Base-by-base conservation (phyloP, 164 flowering plant genomes). In the Tinospora cordifolia region DNA sequence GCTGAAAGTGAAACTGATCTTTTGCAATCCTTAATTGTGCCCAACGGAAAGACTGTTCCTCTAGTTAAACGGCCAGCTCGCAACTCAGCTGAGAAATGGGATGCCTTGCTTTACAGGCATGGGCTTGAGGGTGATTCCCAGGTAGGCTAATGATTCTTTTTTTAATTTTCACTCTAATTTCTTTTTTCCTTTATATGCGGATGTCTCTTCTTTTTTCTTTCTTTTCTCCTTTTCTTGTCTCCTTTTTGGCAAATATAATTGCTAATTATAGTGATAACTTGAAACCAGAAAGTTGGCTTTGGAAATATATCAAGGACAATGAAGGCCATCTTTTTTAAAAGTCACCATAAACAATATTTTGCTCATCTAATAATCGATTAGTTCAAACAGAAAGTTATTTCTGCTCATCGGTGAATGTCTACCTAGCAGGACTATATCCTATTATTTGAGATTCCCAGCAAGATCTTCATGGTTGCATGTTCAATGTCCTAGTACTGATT, bases 1-100 rank as follows among this genome's bases (percentile, higher is more conserved):
- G 99, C 97, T 67, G 92, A 87, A 65, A 92, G 98, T 82, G 99
- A 95, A 86, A 92, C 96, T 69, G 75, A 87, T 74, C 84, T 95
- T 69, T 80, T 92, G 72, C 98, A 91, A 75, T 87, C 97, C 17
- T 73, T 95, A 44, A 65, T 86, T 67, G 73, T 84, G 69, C 66
- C 79, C 54, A 84, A 88, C 71, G 96, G 99, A 51, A 91, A 88
- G 77, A 46, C 75, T 66, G 84, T 95, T n/a, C 97, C 96, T 15
- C 89, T 95, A 41, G 85, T 95, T 75, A 87, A 80, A 70, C 85
- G 98, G 22, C 99, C 99, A 14, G 64, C 85, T 72, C 92, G 89
- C 64, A 85, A 84, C 74, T 82, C 90, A 38, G 96, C 88, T 25
- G 99, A 95, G 78, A 95, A 95, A 76, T 95, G 99, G 99, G 98